phyloP scores from a whole-genome alignment of 768 basidiomycete species.

The Cyclocybe aegerita region DNA sequence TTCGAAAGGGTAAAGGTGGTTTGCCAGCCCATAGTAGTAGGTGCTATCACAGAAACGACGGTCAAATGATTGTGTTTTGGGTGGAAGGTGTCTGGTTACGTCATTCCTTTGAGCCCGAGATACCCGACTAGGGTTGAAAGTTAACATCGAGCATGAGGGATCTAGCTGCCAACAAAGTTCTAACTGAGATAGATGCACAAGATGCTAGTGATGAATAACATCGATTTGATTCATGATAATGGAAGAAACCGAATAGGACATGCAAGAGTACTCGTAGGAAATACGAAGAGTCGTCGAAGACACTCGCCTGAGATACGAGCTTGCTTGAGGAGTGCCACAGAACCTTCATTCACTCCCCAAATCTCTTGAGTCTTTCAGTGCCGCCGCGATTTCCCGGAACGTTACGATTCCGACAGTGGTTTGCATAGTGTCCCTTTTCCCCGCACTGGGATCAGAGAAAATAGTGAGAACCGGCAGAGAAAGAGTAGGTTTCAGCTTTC shows the following conservation, averaged over 20 bases:
- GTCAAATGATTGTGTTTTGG: not conserved
- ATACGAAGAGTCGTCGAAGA: not conserved
- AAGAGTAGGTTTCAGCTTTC: not conserved
- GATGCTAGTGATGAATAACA: too few species aligned
- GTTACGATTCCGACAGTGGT: slow-evolving; percentile 88
- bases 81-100: too few species aligned
- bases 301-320: not conserved
- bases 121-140: too few species aligned
- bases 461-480: not conserved
- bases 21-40: slow-evolving; percentile 79
- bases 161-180: too few species aligned
- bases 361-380: slow-evolving; percentile 54
- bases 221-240: too few species aligned
- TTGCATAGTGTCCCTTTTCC: slow-evolving; percentile 93
- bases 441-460: slow-evolving; percentile 58
- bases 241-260: too few species aligned
- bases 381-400: slow-evolving; percentile 92
- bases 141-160: too few species aligned
- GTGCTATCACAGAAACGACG: not conserved
- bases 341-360: slow-evolving; percentile 27
- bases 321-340: not conserved
- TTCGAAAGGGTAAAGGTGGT: slow-evolving; percentile 70
- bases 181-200: too few species aligned
- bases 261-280: not conserved
- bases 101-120: too few species aligned